Evolutionary conservation across 2,329 filamentous ascomycete species (phyloP).

Genomic region (Beauveria sp.): DNA sequence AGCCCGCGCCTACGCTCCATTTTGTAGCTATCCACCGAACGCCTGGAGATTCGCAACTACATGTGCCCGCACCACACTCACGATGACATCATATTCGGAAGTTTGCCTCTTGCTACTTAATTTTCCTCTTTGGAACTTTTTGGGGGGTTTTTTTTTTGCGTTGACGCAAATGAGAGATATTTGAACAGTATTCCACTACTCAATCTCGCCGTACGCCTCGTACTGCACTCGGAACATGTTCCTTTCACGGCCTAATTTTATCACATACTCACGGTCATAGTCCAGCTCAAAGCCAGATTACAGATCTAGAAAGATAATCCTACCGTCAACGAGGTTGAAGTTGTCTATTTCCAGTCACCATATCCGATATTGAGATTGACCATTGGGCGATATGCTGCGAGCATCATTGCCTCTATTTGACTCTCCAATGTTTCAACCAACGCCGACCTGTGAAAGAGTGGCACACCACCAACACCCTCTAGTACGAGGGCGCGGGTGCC

Average conservation of each 20-base stretch:
- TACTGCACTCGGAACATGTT: background rate
- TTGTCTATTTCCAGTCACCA: constrained; percentile 13
- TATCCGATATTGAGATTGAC: background rate
- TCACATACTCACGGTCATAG: background rate
- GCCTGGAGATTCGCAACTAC: no score
- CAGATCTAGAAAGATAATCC: constrained; percentile 11
- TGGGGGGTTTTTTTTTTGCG: no score
- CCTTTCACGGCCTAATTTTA: background rate
- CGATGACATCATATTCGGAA: no score
- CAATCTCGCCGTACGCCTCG: background rate
- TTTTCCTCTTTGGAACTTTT: no score
- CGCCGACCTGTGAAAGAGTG: background rate
- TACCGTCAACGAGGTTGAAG: constrained; percentile 11
- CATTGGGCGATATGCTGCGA: background rate
- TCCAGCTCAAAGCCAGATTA: background rate
- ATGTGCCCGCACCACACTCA: no score
- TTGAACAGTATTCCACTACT: background rate
- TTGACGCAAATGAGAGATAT: no score
- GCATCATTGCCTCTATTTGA: constrained; percentile 1
- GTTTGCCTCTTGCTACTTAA: no score
- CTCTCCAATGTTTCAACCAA: background rate
- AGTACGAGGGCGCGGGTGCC: constrained; percentile 13
- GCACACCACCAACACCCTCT: constrained; percentile 11
- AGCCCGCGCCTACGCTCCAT: no score
- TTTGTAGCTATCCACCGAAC: no score